Base-by-base conservation (phyloP, 2,329 filamentous ascomycete genomes). In the Aspergillus fumigatus region DNA sequence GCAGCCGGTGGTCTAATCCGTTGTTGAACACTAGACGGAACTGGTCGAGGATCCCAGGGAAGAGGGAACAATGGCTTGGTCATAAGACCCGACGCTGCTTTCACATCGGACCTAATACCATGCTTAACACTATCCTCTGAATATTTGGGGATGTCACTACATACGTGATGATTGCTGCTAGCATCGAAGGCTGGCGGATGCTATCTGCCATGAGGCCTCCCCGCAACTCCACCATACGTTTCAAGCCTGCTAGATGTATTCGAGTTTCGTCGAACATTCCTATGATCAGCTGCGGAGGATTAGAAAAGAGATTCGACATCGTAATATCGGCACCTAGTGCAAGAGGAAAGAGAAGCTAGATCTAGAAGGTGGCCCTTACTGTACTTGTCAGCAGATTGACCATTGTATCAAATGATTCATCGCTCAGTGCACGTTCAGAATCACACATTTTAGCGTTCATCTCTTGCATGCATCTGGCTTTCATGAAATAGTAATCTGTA, bases 401-500 rank as follows among this genome's bases (percentile, higher is more conserved):
- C 52, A 75, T 72, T 7, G 71, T 73, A 52, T 73, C 70, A 56
- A 77, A 67, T 10, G 72, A 68, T 51, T 69, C 67, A 53, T 74
- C 62, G 47, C 65, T 70, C 29, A 71, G 58, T 21, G 66, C 60
- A 27, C 60, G 58, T 21, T 54, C 50, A 23, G 69, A 68, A 59
- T 72, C 63, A 35, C 56, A 52, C 43, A 74, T 56, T 59, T 69
- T 74, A 14, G 50, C 57, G 51, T 70, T 71, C 66, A 72, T 71
- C 55, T 69, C 67, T 43, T 49, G 65, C 48, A 72, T 71, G 41
- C 70, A 70, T 59, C 68, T 69, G 14, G 64, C 69, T 56, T 75
- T 75, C 68, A 75, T 73, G 27, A 69, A 60, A 61, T 70, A 73
- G 47, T 74, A 74, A 41, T 75, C 72, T n/a, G 65, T 60, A 41